Conservation (phyloP, 2,329 filamentous ascomycete genomes). For the Dryadomyces quercivorus region DNA sequence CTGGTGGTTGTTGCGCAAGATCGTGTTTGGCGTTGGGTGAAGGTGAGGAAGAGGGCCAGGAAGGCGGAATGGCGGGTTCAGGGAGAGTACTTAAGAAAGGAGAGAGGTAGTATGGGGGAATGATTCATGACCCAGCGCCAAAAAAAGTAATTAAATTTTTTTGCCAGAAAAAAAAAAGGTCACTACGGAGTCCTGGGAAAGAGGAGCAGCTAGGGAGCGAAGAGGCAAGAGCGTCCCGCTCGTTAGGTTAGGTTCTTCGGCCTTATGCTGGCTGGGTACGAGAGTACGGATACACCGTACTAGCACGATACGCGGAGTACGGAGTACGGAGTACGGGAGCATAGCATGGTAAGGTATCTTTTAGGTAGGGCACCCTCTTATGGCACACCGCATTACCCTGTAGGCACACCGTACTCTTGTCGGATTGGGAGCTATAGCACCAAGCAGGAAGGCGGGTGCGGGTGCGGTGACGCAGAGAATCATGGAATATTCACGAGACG, state of each 20-base stretch:
- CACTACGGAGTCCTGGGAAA: not conserved
- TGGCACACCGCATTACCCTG: too few relatives aligned
- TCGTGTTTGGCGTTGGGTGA: not conserved
- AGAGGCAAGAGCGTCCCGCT: not conserved
- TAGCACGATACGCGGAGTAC: not conserved
- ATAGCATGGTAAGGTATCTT: too few relatives aligned
- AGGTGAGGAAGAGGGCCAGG: not conserved
- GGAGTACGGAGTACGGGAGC: too few relatives aligned
- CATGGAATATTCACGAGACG: conserved; percentile 5
- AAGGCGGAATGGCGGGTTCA: not conserved
- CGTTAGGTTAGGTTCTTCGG: conserved; percentile 1
- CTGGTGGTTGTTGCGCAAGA: not conserved
- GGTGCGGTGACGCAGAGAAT: conserved; percentile 3
- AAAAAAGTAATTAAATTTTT: conserved; percentile 1
- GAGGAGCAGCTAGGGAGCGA: not conserved
- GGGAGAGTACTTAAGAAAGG: not conserved
- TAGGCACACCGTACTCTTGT: not conserved
- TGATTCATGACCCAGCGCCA: not conserved
- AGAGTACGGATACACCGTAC: not conserved
- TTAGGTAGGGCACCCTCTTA: too few relatives aligned
- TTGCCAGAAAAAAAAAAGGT: not conserved
- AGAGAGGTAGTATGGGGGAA: not conserved
- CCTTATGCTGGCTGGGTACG: not conserved
- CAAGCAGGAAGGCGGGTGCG: not conserved
- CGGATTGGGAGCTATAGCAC: not conserved